These are phyloP conservation scores for Sistotremastrum suecicum DNA, from an alignment of 768 basidiomycete genomes.

Conservation along the genomic window DNA sequence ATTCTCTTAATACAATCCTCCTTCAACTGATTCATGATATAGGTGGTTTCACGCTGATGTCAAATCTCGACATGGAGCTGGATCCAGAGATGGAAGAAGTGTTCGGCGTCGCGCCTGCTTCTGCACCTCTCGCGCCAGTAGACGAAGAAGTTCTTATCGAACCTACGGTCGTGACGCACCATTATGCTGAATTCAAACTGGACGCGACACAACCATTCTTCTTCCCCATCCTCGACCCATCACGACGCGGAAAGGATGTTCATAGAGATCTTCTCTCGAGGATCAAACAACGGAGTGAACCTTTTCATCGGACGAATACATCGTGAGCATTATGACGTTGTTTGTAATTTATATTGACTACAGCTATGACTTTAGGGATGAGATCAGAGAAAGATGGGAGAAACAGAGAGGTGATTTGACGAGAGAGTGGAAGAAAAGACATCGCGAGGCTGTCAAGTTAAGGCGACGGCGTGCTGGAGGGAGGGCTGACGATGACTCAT, in stretches of 20 bases:
- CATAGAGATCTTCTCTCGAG: too few species aligned
- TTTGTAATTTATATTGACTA: background rate
- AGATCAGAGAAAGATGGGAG: slow-evolving; percentile 60
- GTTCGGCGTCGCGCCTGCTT: too few species aligned
- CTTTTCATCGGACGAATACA: background rate
- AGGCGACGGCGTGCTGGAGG: slow-evolving; percentile 37
- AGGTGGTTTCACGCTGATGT: slow-evolving; percentile 56
- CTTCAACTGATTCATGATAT: background rate
- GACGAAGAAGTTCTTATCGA: too few species aligned
- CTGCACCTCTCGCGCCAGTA: too few species aligned
- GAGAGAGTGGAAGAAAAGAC: slow-evolving; percentile 61
- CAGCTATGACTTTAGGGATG: slow-evolving; percentile 18
- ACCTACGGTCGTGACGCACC: background rate
- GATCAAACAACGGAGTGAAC: too few species aligned
- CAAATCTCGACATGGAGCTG: slow-evolving; percentile 54
- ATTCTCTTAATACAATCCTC: background rate
- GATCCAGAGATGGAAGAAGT: slow-evolving; percentile 34
- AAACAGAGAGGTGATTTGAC: slow-evolving; percentile 53
- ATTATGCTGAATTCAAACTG: slow-evolving; percentile 20
- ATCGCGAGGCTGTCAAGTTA: slow-evolving; percentile 61
- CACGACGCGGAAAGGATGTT: too few species aligned
- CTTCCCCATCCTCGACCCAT: slow-evolving; percentile 29
- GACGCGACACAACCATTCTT: slow-evolving; percentile 46
- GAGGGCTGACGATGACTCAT: slow-evolving; percentile 15
- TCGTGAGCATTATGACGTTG: background rate